Evolutionary conservation across 139 green algal species (phyloP), one percentile per base, ranked within the genome.

Genomic region (Auxenochlorella pyrenoidosa): DNA sequence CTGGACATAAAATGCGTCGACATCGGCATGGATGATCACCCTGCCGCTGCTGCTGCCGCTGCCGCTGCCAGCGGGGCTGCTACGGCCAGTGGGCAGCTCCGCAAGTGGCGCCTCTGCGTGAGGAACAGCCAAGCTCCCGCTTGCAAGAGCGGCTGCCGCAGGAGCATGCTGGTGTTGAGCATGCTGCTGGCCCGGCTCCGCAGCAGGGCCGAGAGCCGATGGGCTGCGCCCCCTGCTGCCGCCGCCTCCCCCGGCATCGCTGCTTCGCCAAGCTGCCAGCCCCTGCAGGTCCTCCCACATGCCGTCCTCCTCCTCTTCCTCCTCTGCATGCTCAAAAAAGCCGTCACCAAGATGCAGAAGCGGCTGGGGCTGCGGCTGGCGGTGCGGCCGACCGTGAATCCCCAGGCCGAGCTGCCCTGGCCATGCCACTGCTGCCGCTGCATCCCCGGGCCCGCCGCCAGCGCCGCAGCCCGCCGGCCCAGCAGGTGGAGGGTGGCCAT

Each of bases 1-100:
- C 75, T 71, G 70, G 15, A n/a, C 28, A 71, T 95, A 95, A 76
- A 94, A 95, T 68, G 76, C 90, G 60, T 95, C 93, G 16, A 94
- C 84, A 32, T 95, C 93, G 24, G 83, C 65, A 65, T 88, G 84
- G 3, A 76, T 21, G 15, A 83, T n/a, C 18, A 88, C 73, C 18
- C 70, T 34, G 36, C 47, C 43, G n/a, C 47, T 58, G 83, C 6
- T 76, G 79, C 63, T 70, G 28, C 40, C 32, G 65, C 3, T 47
- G 47, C n/a, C n/a, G n/a, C n/a, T n/a, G n/a, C n/a, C n/a, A n/a
- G 43, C 32, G 1, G 70, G 70, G 36, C 24, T 32, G 24, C 43
- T 5, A 13, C 40, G 40, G 73, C 41, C 54, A 24, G 54, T 24
- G 12, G 54, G 15, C 15, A 24, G 54, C 2, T 2, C 15, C 3